Evolutionary conservation across 1,139 yeast species (phyloP), one percentile per base, ranked within the genome.

Genomic region (Suhomyces ambrosiae): DNA sequence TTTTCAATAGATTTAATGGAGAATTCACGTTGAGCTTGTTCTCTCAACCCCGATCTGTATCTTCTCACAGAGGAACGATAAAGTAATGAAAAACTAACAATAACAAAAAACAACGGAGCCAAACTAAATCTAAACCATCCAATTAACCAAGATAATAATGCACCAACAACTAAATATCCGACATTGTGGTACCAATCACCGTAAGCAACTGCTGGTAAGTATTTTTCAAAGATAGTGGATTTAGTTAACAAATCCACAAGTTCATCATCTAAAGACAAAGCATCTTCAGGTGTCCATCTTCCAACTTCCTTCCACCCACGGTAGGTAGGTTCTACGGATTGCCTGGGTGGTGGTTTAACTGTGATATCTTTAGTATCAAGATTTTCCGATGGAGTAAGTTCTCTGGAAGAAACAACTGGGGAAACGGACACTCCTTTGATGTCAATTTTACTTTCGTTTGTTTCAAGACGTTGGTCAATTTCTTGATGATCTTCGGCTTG

Each of bases 101-200:
- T 73, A 30, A 92, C 69, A 48, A 88, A 71, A 54, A 88, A 86
- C 33, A 89, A 78, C 41, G 95, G 88, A 4, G 94, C 94, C 40
- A 90, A 57, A 6, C 89, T 79, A 50, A 89, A 84, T 35, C 81
- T 74, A 45, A 86, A 77, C 65, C 84, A 77, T 11, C 97, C 98
- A 32, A 86, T 58, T 7, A 82, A 47, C 83, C 94, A 90, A 2
- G 95, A 86, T 14, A 84, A 59, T 10, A 84, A 56, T 0, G 84
- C 89, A 2, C 86, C 86, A 6, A 74, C 61, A 19, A 83, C 64
- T 46, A 88, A 68, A 32, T 79, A 73, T 0, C 78, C 96, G 11
- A 85, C 82, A 45, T 85, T 83, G 59, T 92, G 98, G 58, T 83
- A 92, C 97, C 98, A 92, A 54, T 92, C 97, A 38, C 98, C 98